Percentiles rank a stretch among this genome's conserved stretches.
Evolutionary conservation across 306 rosid species (phyloP).

Genomic region (Malus asiatica): DNA sequence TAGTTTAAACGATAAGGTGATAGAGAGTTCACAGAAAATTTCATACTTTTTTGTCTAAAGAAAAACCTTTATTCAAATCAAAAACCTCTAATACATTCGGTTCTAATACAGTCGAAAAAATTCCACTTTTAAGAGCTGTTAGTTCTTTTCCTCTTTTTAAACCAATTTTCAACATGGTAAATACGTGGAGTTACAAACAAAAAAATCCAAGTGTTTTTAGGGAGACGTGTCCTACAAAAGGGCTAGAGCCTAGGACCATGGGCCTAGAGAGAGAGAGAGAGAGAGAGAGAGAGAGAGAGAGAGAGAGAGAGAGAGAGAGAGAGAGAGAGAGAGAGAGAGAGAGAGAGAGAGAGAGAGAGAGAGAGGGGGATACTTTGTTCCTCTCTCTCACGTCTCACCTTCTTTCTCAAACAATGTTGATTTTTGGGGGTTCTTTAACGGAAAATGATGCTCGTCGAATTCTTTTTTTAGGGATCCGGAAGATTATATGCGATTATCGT

Average conservation of each 20-base stretch:
- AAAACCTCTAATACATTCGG: no score
- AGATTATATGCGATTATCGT: no score
- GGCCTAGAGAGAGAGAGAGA: background rate
- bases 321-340: background rate
- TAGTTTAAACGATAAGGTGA: no score
- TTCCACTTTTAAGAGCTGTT: no score
- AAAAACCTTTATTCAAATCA: no score
- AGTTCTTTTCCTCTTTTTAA: no score
- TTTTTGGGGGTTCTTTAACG: no score
- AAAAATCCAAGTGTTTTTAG: background rate
- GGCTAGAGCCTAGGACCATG: background rate
- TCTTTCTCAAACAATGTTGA: background rate
- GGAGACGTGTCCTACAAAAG: background rate
- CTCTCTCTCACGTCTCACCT: background rate
- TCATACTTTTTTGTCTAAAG: no score
- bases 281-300: background rate
- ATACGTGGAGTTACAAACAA: background rate
- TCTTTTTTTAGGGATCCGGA: fast-evolving
- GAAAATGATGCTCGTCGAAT: fast-evolving
- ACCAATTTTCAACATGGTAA: background rate
- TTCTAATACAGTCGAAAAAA: no score
- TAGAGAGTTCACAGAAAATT: no score
- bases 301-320: background rate
- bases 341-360: background rate
- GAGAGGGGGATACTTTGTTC: background rate